A percentile compares a stretch with the other conserved stretches of the same genome.
phyloP scores from a whole-genome alignment of 208 protist genomes.

The Acanthamoeba castellanii region DNA sequence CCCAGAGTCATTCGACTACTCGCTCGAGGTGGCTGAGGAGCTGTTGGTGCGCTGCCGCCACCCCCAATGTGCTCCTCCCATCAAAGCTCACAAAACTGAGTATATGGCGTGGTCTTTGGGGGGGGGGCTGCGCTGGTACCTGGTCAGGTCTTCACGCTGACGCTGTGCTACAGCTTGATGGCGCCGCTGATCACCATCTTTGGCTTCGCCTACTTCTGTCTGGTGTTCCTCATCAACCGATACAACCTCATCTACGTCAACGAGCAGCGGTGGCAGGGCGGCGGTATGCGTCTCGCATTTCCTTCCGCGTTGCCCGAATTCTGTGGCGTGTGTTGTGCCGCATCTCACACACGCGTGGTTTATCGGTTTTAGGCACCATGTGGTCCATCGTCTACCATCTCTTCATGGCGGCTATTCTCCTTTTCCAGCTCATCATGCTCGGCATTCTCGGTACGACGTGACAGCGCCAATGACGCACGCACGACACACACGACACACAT shows the following conservation, averaged over 20 bases:
- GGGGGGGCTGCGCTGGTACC: too few species aligned
- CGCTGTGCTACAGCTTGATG: conserved; percentile 60
- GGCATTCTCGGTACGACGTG: conserved; percentile 15
- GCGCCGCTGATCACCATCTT: conserved; percentile 60
- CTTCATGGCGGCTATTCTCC: conserved; percentile 35
- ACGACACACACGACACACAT: background rate
- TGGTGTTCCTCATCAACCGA: conserved; percentile 29
- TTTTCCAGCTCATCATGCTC: conserved; percentile 63
- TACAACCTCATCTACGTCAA: conserved; percentile 49
- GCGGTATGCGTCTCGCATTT: background rate
- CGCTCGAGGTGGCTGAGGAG: conserved; percentile 15
- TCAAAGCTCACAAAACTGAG: too few species aligned
- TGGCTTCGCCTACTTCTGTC: conserved; percentile 26
- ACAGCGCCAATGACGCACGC: background rate
- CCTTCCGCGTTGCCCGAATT: background rate
- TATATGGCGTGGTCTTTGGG: too few species aligned
- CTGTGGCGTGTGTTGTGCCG: background rate
- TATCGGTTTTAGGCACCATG: conserved; percentile 21
- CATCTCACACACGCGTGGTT: background rate
- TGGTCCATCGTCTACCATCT: conserved; percentile 18
- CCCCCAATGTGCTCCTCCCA: background rate
- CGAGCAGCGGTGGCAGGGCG: conserved; percentile 51
- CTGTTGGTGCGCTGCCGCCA: background rate
- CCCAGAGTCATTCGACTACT: conserved; percentile 26
- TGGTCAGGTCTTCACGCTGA: conserved; percentile 43